Evolutionary conservation across 768 basidiomycete genomes (phyloP), one percentile per base, ranked within the genome.

Genomic region (Neoboletus subvelutipes): DNA sequence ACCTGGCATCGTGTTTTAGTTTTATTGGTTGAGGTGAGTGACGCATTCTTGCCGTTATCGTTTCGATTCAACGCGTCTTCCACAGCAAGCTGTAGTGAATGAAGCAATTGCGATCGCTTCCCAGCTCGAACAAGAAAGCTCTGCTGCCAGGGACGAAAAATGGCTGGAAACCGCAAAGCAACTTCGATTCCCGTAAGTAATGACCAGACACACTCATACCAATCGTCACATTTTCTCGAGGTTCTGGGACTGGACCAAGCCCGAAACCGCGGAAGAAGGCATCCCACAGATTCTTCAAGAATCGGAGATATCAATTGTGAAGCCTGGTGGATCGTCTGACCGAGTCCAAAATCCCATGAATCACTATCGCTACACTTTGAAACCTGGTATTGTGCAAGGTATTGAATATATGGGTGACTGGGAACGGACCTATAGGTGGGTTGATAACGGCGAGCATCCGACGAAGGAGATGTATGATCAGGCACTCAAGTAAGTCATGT

Each of bases 181-280:
- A 1, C 53, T 66, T 42, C 64, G 64, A 51, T 53, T 51, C 48
- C 64, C 64, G 64, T 65, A 33, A 50, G 64, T 55, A 13, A 4
- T 22, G 20, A 18, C 11, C 5, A n/a, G 3, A n/a, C 12, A 6
- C 5, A 7, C 4, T 4, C 0, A 28, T 12, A 43, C 11, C 8
- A 1, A 42, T 8, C 3, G 26, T 39, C 4, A 52, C 22, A 18
- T 40, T 41, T 37, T 26, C 5, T 33, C 29, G 1, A 65, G 64
- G 6, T 65, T 56, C 33, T 65, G 64, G 64, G 64, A 63, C 33
- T 63, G 61, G 61, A 59, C 61, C 18, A 42, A n/a, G 29, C 43
- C 0, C 1, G 52, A 45, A 17, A 63, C 56, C 4, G 57, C 53
- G 1, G 0, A 34, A 4, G 52, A 45, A 22, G 61, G 61, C 0